Evolutionary conservation across 2,329 filamentous ascomycete species (phyloP), one percentile per base, ranked within the genome.

Genomic region (Thielaviopsis euricoi): DNA sequence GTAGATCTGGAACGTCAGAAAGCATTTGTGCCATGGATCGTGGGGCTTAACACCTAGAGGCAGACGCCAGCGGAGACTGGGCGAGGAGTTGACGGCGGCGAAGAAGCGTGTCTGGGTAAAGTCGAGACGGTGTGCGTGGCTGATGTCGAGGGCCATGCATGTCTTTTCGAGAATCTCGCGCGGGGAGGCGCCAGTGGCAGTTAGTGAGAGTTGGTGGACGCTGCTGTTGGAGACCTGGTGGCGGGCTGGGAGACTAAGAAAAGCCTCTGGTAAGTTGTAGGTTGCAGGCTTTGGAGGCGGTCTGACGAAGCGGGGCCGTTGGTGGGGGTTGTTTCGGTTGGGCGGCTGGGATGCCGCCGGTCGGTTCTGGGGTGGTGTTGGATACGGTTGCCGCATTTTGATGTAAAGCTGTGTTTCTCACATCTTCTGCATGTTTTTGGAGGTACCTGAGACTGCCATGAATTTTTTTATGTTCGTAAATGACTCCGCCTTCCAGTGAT

Each of bases 1-100:
- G n/a, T 26, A 54, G 6, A 60, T 75, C 67, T 94, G 88, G 19
- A 89, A 78, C 49, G 93, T 74, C 4, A 94, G 73, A 12, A 83
- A 89, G 1, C 85, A 77, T 65, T 94, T 94, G 65, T 93, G 87
- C 54, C 81, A 78, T 50, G 60, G 55, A 26, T 67, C 69, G 12
- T 57, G 60, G 3, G 60, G 59, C n/a, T 56, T 56, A 37, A 52
- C 46, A n/a, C 53, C 55, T 4, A 57, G 48, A 3, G 58, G 55
- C 15, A 74, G 57, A 1, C 65, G 67, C 60, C 73, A 74, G 2
- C 70, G 71, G 1, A 73, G 71, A 0, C 63, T 61, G 6, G 68
- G 69, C 52, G 67, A 66, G 40, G 70, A 66, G 56, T 74, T 74
- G 62, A 74, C 64, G 37, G 66, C 63, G 21, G 67, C 64, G 57